Base-by-base conservation (phyloP, 345 rosid species). In the Salix caprea region DNA sequence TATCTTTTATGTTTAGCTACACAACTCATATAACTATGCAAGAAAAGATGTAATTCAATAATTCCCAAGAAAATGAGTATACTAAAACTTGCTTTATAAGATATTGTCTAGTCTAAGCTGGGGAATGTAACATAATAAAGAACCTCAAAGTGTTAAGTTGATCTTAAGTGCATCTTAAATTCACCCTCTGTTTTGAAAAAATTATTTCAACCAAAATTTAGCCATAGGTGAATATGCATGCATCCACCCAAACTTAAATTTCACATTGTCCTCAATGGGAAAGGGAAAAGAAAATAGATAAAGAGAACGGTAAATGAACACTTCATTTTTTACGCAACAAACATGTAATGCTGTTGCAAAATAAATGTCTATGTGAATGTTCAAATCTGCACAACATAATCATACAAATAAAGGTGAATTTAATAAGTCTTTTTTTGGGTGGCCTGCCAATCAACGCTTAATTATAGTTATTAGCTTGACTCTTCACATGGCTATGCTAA, bases 301-400 rank as follows among this genome's bases (percentile, higher is more conserved):
- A 50, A 50, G n/a, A 52, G 9, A 52, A 52, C 6, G 4, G 1
- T 16, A 5, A 5, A 18, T 23, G 0, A 52, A 52, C 2, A 52
- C n/a, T 52, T 52, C 1, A 0, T 8, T 52, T 19, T 18, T 19
- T 1, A 16, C 58, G 6, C 0, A 1, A 2, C 0, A 5, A 18
- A 18, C 16, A 2, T 14, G 19, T 44, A 48, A 4, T 15, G 16
- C 0, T 14, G 18, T 4, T 48, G 15, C 4, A 1, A 48, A 48
- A 48, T 15, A 48, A 1, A 3, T 15, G 4, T 18, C 7, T 6
- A 2, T 4, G 0, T 6, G 10, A 3, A 52, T 2, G 1, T 16
- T 52, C 58, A 1, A 52, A 1, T 3, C 58, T 52, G 10, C 58
- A 52, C 58, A 52, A 6, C 58, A 5, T 1, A 6, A 52, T 52